Conservation (phyloP, 495 filamentous ascomycete species). For the Geopyxis carbonaria region DNA sequence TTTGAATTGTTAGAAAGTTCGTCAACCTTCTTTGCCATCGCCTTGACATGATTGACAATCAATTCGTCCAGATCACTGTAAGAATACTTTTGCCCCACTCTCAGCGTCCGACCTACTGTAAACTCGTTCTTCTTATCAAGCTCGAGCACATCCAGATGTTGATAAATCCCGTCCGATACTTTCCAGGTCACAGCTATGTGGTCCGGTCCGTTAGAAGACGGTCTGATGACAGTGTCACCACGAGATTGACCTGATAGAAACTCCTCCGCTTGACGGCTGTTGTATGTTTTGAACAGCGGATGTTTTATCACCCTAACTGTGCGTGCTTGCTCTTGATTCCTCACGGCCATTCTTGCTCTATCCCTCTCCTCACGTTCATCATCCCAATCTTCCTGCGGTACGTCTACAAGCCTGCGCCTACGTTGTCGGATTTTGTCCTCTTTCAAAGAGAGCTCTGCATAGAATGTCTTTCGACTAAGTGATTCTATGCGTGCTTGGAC, state of each 20-base stretch:
- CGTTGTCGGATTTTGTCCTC: slow-evolving; percentile 62
- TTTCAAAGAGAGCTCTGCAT: slow-evolving; percentile 63
- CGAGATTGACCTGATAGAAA: slow-evolving; percentile 67
- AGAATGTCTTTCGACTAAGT: slow-evolving; percentile 65
- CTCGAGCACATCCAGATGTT: slow-evolving; percentile 94
- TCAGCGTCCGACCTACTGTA: slow-evolving; percentile 66
- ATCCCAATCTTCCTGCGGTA: slow-evolving; percentile 70
- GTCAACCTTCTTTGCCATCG: slow-evolving; percentile 94
- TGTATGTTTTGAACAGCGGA: slow-evolving; percentile 84
- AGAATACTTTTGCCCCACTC: slow-evolving; percentile 67
- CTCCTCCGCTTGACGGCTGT: slow-evolving; percentile 82
- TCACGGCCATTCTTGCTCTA: slow-evolving; percentile 41
- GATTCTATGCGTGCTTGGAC: slow-evolving; percentile 72
- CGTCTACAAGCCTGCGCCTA: slow-evolving; percentile 46
- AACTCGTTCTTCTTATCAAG: slow-evolving; percentile 93
- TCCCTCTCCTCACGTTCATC: slow-evolving; percentile 65
- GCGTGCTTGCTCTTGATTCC: slow-evolving; percentile 32
- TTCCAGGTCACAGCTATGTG: slow-evolving; percentile 97
- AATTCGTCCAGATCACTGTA: slow-evolving; percentile 95
- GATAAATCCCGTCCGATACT: slow-evolving; percentile 81
- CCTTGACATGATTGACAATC: slow-evolving; percentile 91
- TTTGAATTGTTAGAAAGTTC: slow-evolving; percentile 85
- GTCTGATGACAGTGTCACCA: slow-evolving; percentile 87
- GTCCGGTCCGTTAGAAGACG: slow-evolving; percentile 82
- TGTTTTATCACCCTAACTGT: slow-evolving; percentile 92